Base-by-base conservation (phyloP, 306 rosid genomes). In the Spatholobus suberectus region DNA sequence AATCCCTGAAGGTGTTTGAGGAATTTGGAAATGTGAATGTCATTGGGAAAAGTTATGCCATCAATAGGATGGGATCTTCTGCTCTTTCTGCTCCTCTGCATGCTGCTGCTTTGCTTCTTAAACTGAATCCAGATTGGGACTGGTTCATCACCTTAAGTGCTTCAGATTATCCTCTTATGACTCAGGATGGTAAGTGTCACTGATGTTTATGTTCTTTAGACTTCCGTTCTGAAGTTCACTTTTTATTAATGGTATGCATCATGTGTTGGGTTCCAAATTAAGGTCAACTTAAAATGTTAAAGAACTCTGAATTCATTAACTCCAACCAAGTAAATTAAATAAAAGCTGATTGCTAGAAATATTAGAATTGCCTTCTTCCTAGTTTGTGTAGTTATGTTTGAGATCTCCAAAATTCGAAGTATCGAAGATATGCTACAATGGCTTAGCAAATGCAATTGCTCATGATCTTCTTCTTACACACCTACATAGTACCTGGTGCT, bases 81-180 rank as follows among this genome's bases (percentile, higher is more conserved):
- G 81, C 88, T 69, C 90, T 93, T 29, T 89, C 96, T 27, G 94
- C 95, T 35, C 58, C 89, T 23, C 90, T 93, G 14, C 91, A 90
- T 59, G 96, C 95, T 70, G 87, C 92, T 32, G 89, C 97, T 47
- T 73, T 93, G 89, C 92, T 91, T 83, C 89, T 93, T 62, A 93
- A 77, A 87, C 52, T 93, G n/a, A 89, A 80, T 41, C 20, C 57
- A 46, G 90, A 88, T 41, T 93, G 96, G 97, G 92, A 93, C 8
- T 93, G 95, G 97, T 91, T 93, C 80, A 81, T 93, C 76, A 71
- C 92, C 1, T 81, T 93, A 29, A 89, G 85, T 78, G 80, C 97
- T 89, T 86, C 92, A 54, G 94, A 93, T 52, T 91, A 93, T 86
- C 95, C 97, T 37, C 91, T 93, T 71, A 73, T 86, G 57, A 86